A percentile compares a stretch with the other conserved stretches of the same genome.
Evolutionary conservation across 179 eudicot genomes (phyloP).

Genomic region (Beta lomatogona): DNA sequence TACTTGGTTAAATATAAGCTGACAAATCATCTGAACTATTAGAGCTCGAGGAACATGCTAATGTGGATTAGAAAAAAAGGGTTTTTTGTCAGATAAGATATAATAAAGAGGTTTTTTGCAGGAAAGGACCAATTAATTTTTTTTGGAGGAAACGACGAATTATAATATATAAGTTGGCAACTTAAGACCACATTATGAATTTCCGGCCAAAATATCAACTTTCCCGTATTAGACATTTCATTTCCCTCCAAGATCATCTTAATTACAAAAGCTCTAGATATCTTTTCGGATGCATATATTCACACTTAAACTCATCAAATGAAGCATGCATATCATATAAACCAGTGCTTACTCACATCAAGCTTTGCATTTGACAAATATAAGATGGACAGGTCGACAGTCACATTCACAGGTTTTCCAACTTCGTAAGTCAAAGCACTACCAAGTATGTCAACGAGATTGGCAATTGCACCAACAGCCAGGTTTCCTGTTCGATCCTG

Average conservation of each 20-base stretch:
- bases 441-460: constrained; percentile 75
- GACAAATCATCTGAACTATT: not conserved
- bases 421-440: constrained; percentile 51
- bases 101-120: too few species aligned
- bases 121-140: too few species aligned
- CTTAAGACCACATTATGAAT: too few species aligned
- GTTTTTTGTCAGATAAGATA: not conserved
- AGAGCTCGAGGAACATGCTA: not conserved
- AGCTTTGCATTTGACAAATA: constrained; percentile 66
- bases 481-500: constrained; percentile 72
- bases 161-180: too few species aligned
- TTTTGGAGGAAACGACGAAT: too few species aligned
- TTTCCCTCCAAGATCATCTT: not conserved
- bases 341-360: constrained; percentile 50
- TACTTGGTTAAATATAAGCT: not conserved
- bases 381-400: constrained; percentile 78
- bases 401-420: constrained; percentile 61
- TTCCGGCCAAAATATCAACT: too few species aligned
- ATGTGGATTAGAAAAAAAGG: not conserved
- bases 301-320: not conserved
- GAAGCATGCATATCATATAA: not conserved
- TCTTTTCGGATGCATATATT: not conserved
- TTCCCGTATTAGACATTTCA: too few species aligned
- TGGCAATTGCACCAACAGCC: constrained; percentile 74
- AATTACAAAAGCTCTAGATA: not conserved